Base-by-base conservation (phyloP, 495 filamentous ascomycete genomes). In the Delitschia confertaspora region DNA sequence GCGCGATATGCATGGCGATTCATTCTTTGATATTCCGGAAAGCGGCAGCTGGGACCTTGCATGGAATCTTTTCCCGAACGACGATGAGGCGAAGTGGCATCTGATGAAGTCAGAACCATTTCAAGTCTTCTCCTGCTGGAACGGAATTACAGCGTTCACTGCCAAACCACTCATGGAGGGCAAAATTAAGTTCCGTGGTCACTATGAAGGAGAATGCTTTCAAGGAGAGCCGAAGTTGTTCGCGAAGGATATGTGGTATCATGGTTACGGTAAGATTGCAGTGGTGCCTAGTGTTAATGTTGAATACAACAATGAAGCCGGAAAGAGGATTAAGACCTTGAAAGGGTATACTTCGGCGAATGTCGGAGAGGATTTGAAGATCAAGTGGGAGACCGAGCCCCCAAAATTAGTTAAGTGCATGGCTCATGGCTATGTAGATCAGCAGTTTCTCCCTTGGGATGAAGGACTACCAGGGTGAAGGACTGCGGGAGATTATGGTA, bases 51-150 rank as follows among this genome's bases (percentile, higher is more conserved):
- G 65, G 65, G 21, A 62, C 20, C 56, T 42, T 26, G 60, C 63
- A 1, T 60, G 62, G 54, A 64, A 74, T 33, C 51, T 74, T 29
- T 71, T 74, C 39, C 71, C 64, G 60, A 64, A 67, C 42, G 57
- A 71, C 33, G 46, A 53, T 2, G 33, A 23, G 5, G 34, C 62
- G 7, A 51, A 53, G 13, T 38, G 31, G 9, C 53, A 63, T 14
- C 63, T 63, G 27, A 16, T 34, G 3, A 36, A 33, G 6, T 41
- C 49, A 7, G 53, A 53, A 23, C 68, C 72, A 0, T 69, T 74
- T 45, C 72, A 76, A 57, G 72, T 76, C 0, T 74, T 72, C 32
- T 64, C 68, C 0, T 74, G 71, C 56, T 74, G 72, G 71, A 72
- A 73, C 31, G 71, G 69, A 9, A 68, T 65, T 11, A 57, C 56